Evolutionary conservation across 495 filamentous ascomycete species (phyloP).

Genomic region (Poronia punctata): DNA sequence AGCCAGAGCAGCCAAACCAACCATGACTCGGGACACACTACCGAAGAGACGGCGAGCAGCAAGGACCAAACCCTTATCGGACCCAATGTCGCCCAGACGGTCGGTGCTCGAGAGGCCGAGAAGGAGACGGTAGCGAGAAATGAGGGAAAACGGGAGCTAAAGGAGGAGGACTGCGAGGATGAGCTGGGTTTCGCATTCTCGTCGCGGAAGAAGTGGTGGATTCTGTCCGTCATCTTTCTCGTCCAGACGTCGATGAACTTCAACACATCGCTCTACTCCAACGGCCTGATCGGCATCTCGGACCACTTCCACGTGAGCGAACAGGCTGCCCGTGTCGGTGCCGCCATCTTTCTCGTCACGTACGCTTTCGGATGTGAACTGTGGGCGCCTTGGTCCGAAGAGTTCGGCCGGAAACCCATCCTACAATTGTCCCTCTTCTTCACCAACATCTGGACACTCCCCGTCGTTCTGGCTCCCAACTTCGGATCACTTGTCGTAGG

Average conservation of each 20-base stretch:
- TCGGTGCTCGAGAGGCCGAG: conserved; percentile 12
- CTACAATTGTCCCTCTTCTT: conserved; percentile 62
- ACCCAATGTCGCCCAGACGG: conserved; percentile 9
- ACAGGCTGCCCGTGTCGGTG: conserved; percentile 59
- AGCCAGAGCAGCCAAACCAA: neutral
- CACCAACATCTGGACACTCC: conserved; percentile 71
- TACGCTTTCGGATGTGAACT: conserved; percentile 79
- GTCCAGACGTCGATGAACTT: conserved; percentile 85
- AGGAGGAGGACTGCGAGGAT: conserved; percentile 55
- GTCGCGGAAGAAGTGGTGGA: conserved; percentile 66
- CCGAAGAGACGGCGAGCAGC: neutral
- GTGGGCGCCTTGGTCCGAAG: conserved; percentile 78
- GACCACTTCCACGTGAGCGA: conserved; percentile 56
- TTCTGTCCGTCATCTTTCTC: conserved; percentile 64
- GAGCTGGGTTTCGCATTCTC: conserved; percentile 61
- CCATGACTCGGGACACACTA: neutral
- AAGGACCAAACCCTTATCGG: conserved; percentile 3
- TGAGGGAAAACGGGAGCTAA: conserved; percentile 47
- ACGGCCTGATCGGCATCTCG: conserved; percentile 54
- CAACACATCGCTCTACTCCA: conserved; percentile 68
- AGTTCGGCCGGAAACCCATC: conserved; percentile 67
- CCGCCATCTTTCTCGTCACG: conserved; percentile 62
- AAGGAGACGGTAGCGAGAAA: conserved; percentile 17
- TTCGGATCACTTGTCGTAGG: conserved; percentile 59
- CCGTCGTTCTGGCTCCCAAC: conserved; percentile 64